Conservation (phyloP, 2,329 filamentous ascomycete genomes). For the Aspergillus thermomutatus region DNA sequence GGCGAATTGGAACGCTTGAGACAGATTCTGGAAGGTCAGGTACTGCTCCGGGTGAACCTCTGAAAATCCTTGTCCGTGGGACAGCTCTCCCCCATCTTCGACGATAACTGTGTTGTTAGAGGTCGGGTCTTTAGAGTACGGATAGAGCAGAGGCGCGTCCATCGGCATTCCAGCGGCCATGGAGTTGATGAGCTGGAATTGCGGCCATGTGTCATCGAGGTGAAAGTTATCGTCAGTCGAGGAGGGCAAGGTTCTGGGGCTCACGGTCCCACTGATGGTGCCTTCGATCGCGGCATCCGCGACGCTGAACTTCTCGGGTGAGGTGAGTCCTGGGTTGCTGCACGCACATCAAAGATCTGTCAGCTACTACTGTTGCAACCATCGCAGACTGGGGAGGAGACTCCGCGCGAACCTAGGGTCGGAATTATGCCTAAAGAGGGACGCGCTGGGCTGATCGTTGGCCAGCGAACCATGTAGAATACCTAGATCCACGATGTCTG, state of each 20-base stretch:
- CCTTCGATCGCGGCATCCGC: slow-evolving; percentile 28
- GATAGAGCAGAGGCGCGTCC: slow-evolving; percentile 31
- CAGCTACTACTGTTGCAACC: slow-evolving; percentile 2
- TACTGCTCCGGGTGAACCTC: slow-evolving; percentile 29
- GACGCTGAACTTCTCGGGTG: slow-evolving; percentile 31
- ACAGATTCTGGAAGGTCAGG: slow-evolving; percentile 29
- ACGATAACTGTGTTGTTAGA: slow-evolving; percentile 34
- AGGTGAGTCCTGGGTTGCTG: slow-evolving; percentile 31
- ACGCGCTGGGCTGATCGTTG: slow-evolving; percentile 14
- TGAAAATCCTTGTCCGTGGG: slow-evolving; percentile 26
- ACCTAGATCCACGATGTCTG: slow-evolving; percentile 33
- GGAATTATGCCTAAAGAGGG: slow-evolving; percentile 17
- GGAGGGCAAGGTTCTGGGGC: slow-evolving; percentile 34
- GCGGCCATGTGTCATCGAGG: slow-evolving; percentile 36
- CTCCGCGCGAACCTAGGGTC: neutral
- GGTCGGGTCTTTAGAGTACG: slow-evolving; percentile 29
- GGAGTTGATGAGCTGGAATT: slow-evolving; percentile 35
- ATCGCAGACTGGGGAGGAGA: neutral
- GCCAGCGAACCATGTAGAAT: slow-evolving; percentile 28
- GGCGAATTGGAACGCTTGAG: slow-evolving; percentile 27
- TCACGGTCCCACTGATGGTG: slow-evolving; percentile 34
- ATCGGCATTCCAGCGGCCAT: slow-evolving; percentile 30
- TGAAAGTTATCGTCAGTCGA: slow-evolving; percentile 38
- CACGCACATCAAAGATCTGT: slow-evolving; percentile 4
- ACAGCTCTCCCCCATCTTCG: slow-evolving; percentile 31